Base-by-base conservation (phyloP, 768 basidiomycete genomes). In the Mycena crocata region DNA sequence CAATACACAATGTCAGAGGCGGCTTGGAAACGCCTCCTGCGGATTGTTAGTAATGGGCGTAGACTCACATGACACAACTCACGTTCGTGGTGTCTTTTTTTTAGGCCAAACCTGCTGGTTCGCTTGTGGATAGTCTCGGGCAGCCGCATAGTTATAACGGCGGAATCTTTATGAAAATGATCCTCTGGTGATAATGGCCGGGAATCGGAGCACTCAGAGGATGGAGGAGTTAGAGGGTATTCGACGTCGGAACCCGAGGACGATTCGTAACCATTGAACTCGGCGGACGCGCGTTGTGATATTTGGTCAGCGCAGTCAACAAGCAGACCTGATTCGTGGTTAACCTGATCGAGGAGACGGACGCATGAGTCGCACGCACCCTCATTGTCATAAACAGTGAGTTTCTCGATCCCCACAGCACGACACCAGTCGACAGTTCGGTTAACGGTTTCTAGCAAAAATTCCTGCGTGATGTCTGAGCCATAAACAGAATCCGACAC, bases 151-250 rank as follows among this genome's bases (percentile, higher is more conserved):
- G 73, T 77, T 32, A 75, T 70, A 28, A 73, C 72, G 23, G 76
- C 69, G 6, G 67, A 57, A 15, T 71, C 69, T 34, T 45, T 51
- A 23, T 61, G 62, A 13, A 63, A 12, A 31, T 62, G 63, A 32
- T 73, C 65, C 57, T 79, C 83, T 13, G 90, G 90, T 3, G 90
- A 90, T 28, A 88, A 78, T 31, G 89, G 83, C 62, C 89, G 82
- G 14, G 92, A 92, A 28, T 85, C 87, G 28, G 90, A 88, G 71
- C 84, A 85, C 74, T 93, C 92, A 10, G 93, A 94, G 21, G 85
- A 80, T 4, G 93, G 93, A n/a, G 93, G 93, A 0, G 93, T 94
- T 46, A 87, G 80, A 42, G 93, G 93, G 75, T 89, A 93, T 72
- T 89, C 86, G 4, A 86, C 76, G 60, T 92, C 90, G 23, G 87